These are phyloP conservation scores for Trichomonas vaginalis DNA, from an alignment of 208 protist genomes.

Conservation along the genomic window DNA sequence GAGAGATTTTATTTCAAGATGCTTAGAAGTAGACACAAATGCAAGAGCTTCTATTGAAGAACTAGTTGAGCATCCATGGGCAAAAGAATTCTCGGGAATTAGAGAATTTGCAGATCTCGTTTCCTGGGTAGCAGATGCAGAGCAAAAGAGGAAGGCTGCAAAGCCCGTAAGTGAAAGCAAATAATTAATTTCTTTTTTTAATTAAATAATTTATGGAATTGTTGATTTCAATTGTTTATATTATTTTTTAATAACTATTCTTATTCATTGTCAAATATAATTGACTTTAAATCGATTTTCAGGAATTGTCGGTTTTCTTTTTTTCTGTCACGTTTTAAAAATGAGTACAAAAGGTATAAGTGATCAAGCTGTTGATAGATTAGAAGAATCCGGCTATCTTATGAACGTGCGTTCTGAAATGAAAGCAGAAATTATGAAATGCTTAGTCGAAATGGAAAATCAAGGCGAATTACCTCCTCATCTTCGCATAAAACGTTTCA, in stretches of 20 bases:
- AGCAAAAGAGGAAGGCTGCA: neutral
- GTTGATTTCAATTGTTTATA: neutral
- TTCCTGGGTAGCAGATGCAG: neutral
- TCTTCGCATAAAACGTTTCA: neutral
- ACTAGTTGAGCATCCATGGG: neutral
- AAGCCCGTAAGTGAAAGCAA: neutral
- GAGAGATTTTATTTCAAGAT: neutral
- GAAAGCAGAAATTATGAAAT: conserved; percentile 16
- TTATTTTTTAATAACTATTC: too few relatives aligned
- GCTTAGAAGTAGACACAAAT: neutral
- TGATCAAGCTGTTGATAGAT: neutral
- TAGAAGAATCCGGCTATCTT: neutral
- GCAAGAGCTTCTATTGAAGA: neutral
- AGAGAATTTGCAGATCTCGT: neutral
- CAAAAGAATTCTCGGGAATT: neutral
- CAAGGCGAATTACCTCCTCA: conserved; percentile 11
- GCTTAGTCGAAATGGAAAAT: conserved; percentile 14
- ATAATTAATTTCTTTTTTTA: neutral
- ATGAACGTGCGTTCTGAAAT: conserved; percentile 3
- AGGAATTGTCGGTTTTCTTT: too few relatives aligned
- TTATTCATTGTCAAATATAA: too few relatives aligned
- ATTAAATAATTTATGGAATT: neutral
- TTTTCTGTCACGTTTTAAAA: neutral
- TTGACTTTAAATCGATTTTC: too few relatives aligned
- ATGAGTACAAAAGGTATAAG: conserved; percentile 1